These are phyloP conservation scores for Stemphylium lycopersici DNA, from an alignment of 2,329 filamentous ascomycete species.

Conservation along the genomic window DNA sequence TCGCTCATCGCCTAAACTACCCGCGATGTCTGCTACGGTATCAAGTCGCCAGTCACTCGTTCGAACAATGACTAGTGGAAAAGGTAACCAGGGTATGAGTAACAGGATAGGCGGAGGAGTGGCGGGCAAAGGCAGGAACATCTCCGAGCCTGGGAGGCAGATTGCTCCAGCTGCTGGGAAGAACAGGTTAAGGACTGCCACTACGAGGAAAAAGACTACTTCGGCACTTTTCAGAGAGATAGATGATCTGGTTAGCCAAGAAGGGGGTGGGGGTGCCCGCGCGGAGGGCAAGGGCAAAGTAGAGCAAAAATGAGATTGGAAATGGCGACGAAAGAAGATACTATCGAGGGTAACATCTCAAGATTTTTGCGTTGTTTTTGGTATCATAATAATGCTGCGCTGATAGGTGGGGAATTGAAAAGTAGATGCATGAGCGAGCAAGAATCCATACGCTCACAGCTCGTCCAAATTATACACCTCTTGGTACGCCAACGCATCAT, in stretches of 20 bases:
- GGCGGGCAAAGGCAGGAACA: neutral
- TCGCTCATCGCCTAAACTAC: constrained; percentile 10
- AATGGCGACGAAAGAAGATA: neutral
- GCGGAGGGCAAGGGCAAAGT: neutral
- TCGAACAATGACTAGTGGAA: constrained; percentile 31
- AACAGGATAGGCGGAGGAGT: constrained; percentile 6
- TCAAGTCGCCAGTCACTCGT: constrained; percentile 16
- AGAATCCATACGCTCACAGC: no score
- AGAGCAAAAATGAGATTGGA: neutral
- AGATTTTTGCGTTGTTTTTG: neutral
- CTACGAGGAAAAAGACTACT: constrained; percentile 25
- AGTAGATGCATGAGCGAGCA: no score
- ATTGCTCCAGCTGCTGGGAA: neutral
- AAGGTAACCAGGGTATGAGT: constrained; percentile 20
- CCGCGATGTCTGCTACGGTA: constrained; percentile 12
- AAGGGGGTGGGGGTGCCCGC: neutral
- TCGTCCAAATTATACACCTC: no score
- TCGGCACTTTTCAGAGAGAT: constrained; percentile 38
- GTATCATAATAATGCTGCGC: no score
- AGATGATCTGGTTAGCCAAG: constrained; percentile 33
- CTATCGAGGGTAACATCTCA: neutral
- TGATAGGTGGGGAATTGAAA: no score
- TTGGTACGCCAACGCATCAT: no score
- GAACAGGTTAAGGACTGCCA: neutral
- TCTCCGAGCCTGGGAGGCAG: neutral